Evolutionary conservation across 805 yeast species (phyloP).

Genomic region (Starmerella stigmatis): DNA sequence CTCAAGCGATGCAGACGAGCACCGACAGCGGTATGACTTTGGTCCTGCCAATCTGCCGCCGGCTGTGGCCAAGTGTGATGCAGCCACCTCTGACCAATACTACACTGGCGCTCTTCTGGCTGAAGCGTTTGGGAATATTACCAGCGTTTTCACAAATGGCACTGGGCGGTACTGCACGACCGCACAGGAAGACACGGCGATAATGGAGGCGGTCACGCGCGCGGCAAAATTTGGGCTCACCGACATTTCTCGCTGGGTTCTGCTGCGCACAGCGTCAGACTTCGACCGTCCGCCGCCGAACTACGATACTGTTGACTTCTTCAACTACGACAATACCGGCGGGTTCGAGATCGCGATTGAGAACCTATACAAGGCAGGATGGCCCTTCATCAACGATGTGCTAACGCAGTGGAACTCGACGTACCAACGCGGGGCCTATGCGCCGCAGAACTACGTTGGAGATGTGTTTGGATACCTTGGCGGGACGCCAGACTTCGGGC

Average conservation of each 20-base stretch:
- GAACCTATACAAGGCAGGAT: slow-evolving; percentile 46
- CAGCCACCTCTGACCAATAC: slow-evolving; percentile 50
- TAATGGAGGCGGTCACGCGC: slow-evolving; percentile 49
- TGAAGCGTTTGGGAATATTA: slow-evolving; percentile 41
- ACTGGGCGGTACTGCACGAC: slow-evolving; percentile 50
- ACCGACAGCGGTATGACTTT: slow-evolving; percentile 41
- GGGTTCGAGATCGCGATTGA: slow-evolving; percentile 41
- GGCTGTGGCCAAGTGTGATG: slow-evolving; percentile 44
- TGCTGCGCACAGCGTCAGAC: slow-evolving; percentile 54
- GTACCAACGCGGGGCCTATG: slow-evolving; percentile 21
- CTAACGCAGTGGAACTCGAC: slow-evolving; percentile 34
- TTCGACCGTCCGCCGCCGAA: slow-evolving; percentile 45
- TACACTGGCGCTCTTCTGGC: slow-evolving; percentile 46
- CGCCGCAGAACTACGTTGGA: slow-evolving; percentile 48
- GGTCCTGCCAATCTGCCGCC: slow-evolving; percentile 45
- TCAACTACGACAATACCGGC: slow-evolving; percentile 42
- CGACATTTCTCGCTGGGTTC: slow-evolving; percentile 47
- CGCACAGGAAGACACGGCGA: slow-evolving; percentile 60
- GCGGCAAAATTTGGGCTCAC: slow-evolving; percentile 44
- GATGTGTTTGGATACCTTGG: slow-evolving; percentile 50
- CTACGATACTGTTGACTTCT: slow-evolving; percentile 38
- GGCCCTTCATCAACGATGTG: slow-evolving; percentile 46
- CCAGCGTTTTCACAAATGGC: slow-evolving; percentile 46
- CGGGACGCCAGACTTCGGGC: slow-evolving; percentile 34
- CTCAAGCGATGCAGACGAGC: slow-evolving; percentile 35